Base-by-base conservation (phyloP, 345 rosid genomes). In the Clarkia xantiana region DNA sequence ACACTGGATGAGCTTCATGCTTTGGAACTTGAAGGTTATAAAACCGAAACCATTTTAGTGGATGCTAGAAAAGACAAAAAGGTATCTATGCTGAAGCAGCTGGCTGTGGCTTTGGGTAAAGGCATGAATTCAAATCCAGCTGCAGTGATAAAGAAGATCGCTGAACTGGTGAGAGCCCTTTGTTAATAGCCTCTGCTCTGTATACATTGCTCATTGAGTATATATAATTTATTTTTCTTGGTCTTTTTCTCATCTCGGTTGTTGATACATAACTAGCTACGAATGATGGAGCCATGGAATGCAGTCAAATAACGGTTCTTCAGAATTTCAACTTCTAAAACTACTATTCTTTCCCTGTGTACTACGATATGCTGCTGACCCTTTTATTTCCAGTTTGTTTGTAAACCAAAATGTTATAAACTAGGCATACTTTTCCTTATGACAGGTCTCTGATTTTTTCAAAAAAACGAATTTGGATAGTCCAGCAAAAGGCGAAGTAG, bases 81-180 rank as follows among this genome's bases (percentile, higher is more conserved):
- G 69, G 74, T 93, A 53, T 80, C 74, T 23, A 82, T 80, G 94
- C 73, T 84, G 62, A 87, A 87, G 71, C 96, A 80, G 71, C 66
- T 83, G 74, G 78, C 78, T 52, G 56, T 67, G 60, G 72, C 86
- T 49, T 67, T 86, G 51, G 86, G 81, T 51, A 87, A 75, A 69
- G 99, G 96, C 61, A 57, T 82, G 71, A 78, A 74, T 70, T 80
- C 99, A 56, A 84, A 93, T 64, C 90, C 96, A 39, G 84, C 95
- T 57, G 78, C 82, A 40, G 64, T 82, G 69, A 74, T 93, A 45
- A 93, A 87, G 71, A 93, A 93, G 82, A 84, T 87, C 49, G 91
- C 94, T 14, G 95, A 77, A 71, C 69, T 87, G 95, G 99, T 93
- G 62, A 74, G 85, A 63, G 29, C 42, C 18, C 20, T 55, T 49